Conservation (phyloP, 192 early-diverging fungal genomes). For the Rhizophagus clarus region DNA sequence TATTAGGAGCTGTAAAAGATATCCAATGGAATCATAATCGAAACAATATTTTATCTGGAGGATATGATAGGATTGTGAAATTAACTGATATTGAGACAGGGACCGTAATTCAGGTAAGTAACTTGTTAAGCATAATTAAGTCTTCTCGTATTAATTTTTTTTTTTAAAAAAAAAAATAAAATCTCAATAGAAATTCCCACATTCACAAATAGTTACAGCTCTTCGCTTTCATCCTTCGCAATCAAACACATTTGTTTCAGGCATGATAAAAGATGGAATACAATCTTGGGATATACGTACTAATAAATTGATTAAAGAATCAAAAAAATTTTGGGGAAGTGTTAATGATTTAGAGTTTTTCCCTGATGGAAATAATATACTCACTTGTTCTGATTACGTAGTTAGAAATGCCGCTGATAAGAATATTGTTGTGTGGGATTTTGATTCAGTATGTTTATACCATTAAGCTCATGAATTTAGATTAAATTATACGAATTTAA, state of each 20-base stretch:
- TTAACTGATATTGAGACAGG: constrained; percentile 25
- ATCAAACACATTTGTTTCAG: constrained; percentile 23
- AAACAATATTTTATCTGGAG: constrained; percentile 25
- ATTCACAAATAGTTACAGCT: constrained; percentile 23
- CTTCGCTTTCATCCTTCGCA: constrained; percentile 27
- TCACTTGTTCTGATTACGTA: constrained; percentile 32
- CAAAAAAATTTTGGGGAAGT: constrained; percentile 28
- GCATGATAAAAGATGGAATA: constrained; percentile 32
- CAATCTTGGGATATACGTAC: constrained; percentile 28
- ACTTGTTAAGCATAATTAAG: neutral
- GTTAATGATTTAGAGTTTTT: constrained; percentile 32
- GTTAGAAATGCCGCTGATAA: constrained; percentile 31
- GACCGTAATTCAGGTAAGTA: constrained; percentile 10
- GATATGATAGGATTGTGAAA: constrained; percentile 28
- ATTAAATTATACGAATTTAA: neutral
- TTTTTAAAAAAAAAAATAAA: neutral
- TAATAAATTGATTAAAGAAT: constrained; percentile 26
- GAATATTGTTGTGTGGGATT: constrained; percentile 31
- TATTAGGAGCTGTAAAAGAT: constrained; percentile 28
- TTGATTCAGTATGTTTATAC: constrained; percentile 18
- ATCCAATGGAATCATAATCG: neutral
- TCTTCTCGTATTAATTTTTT: neutral
- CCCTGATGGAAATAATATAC: constrained; percentile 12
- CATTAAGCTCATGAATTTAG: neutral
- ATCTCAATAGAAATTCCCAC: constrained; percentile 18